phyloP scores from a whole-genome alignment of 495 filamentous ascomycete genomes.

The Penicillium longicatenatum region DNA sequence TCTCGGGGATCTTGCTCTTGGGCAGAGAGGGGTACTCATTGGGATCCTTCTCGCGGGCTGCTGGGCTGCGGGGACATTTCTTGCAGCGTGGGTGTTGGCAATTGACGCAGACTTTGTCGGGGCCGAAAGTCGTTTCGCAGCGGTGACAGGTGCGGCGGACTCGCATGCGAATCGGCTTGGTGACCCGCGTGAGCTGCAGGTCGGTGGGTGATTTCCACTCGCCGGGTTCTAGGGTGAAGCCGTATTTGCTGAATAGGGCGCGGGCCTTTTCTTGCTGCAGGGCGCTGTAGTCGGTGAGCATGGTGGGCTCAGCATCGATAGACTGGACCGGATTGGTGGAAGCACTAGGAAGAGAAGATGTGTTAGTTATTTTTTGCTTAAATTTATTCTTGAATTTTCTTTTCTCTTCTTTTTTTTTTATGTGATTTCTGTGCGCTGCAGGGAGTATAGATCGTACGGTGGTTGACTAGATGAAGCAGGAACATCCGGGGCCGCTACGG shows the following conservation, averaged over 20 bases:
- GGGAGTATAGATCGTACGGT: slow-evolving; percentile 30
- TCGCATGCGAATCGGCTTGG: slow-evolving; percentile 90
- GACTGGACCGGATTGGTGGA: slow-evolving; percentile 19
- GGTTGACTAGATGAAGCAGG: slow-evolving; percentile 23
- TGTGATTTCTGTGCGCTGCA: background rate
- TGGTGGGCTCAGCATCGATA: slow-evolving; percentile 28
- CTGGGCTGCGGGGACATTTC: slow-evolving; percentile 73
- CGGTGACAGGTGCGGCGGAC: slow-evolving; percentile 81
- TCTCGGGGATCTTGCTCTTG: slow-evolving; percentile 33
- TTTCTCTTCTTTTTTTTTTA: background rate
- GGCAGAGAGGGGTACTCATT: slow-evolving; percentile 40
- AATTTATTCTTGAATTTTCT: background rate
- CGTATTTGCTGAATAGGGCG: slow-evolving; percentile 73
- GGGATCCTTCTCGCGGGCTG: slow-evolving; percentile 25
- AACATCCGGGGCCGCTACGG: slow-evolving; percentile 24
- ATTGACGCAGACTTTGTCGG: slow-evolving; percentile 66
- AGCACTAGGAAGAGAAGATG: slow-evolving; percentile 8
- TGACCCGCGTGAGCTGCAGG: slow-evolving; percentile 67
- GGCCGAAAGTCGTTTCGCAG: slow-evolving; percentile 72
- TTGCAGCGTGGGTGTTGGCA: slow-evolving; percentile 80
- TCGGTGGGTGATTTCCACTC: slow-evolving; percentile 65
- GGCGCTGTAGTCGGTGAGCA: slow-evolving; percentile 35
- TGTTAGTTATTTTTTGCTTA: slow-evolving; percentile 8
- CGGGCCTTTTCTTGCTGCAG: slow-evolving; percentile 68
- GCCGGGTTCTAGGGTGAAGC: slow-evolving; percentile 65